phyloP scores from a whole-genome alignment of 225 moss, liverwort and hornwort genomes.

The Polytrichum formosum region DNA sequence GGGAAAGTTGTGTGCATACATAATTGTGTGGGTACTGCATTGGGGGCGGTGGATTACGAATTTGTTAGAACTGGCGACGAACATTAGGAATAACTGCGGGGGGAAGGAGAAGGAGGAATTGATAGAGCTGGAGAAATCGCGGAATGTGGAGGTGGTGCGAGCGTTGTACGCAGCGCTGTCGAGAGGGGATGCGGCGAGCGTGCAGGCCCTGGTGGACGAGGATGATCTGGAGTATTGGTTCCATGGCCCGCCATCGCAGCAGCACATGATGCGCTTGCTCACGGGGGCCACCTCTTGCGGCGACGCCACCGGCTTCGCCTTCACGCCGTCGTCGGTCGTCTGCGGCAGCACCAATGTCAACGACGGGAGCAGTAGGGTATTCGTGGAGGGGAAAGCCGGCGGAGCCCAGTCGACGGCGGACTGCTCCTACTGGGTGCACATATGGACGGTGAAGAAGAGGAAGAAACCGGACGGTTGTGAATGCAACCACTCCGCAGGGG shows the following conservation, averaged over 20 bases:
- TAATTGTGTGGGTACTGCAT: not conserved
- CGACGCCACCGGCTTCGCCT: conserved; percentile 17
- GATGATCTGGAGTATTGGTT: conserved; percentile 29
- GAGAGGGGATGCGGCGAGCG: conserved; percentile 14
- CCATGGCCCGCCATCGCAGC: conserved; percentile 20
- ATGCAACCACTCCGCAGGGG: too few relatives aligned
- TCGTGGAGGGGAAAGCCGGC: conserved; percentile 15
- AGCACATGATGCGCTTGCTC: conserved; percentile 32
- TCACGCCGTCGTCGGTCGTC: not conserved
- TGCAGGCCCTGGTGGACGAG: conserved; percentile 9
- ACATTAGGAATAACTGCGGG: not conserved
- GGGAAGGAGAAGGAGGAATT: not conserved
- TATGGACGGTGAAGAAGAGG: conserved; percentile 20
- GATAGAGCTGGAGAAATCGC: conserved; percentile 6
- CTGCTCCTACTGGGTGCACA: conserved; percentile 14
- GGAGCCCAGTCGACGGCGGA: not conserved
- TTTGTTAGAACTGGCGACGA: not conserved
- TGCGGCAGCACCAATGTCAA: not conserved
- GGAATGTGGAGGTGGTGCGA: conserved; percentile 11
- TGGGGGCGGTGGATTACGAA: not conserved
- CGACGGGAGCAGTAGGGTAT: conserved; percentile 9
- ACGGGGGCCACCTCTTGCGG: conserved; percentile 26
- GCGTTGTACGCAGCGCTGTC: conserved; percentile 25
- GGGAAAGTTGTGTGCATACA: too few relatives aligned
- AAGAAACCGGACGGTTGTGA: not conserved